Conservation (phyloP, 2,329 filamentous ascomycete species). For the Curvularia eragrostidis region DNA sequence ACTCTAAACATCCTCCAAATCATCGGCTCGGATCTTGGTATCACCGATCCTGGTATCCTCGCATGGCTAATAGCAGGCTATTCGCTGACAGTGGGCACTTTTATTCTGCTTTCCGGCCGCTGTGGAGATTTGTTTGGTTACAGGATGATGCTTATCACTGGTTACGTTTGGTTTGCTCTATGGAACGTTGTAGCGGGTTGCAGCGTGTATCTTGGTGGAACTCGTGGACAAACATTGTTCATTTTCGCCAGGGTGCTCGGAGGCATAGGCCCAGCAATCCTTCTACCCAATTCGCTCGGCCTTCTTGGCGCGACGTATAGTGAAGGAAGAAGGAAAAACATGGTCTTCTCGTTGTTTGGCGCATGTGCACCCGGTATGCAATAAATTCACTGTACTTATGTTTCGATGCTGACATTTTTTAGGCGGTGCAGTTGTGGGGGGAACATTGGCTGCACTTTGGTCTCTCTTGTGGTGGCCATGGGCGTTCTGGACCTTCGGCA, state of each 20-base stretch:
- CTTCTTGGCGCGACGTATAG: slow-evolving; percentile 65
- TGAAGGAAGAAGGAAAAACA: slow-evolving; percentile 64
- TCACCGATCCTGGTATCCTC: slow-evolving; percentile 51
- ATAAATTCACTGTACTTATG: neutral
- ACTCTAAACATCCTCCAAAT: slow-evolving; percentile 51
- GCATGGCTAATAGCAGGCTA: slow-evolving; percentile 59
- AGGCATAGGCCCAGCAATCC: slow-evolving; percentile 67
- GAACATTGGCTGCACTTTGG: slow-evolving; percentile 51
- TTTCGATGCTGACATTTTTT: slow-evolving; percentile 2
- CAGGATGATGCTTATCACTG: slow-evolving; percentile 57
- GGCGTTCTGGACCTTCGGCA: slow-evolving; percentile 56
- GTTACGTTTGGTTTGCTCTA: slow-evolving; percentile 58
- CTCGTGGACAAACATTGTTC: slow-evolving; percentile 45
- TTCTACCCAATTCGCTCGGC: slow-evolving; percentile 69
- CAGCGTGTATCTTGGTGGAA: slow-evolving; percentile 46
- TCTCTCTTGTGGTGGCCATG: slow-evolving; percentile 61
- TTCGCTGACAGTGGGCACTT: slow-evolving; percentile 58
- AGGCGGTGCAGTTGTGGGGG: slow-evolving; percentile 53
- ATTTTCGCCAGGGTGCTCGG: slow-evolving; percentile 46
- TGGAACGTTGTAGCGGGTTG: slow-evolving; percentile 57
- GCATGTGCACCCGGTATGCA: slow-evolving; percentile 54
- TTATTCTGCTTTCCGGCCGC: slow-evolving; percentile 58
- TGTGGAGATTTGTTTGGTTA: slow-evolving; percentile 60
- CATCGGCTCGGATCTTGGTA: slow-evolving; percentile 53
- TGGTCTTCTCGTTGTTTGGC: slow-evolving; percentile 64